Conservation (phyloP, 2,329 filamentous ascomycete genomes). For the Botrytis hyacinthi region DNA sequence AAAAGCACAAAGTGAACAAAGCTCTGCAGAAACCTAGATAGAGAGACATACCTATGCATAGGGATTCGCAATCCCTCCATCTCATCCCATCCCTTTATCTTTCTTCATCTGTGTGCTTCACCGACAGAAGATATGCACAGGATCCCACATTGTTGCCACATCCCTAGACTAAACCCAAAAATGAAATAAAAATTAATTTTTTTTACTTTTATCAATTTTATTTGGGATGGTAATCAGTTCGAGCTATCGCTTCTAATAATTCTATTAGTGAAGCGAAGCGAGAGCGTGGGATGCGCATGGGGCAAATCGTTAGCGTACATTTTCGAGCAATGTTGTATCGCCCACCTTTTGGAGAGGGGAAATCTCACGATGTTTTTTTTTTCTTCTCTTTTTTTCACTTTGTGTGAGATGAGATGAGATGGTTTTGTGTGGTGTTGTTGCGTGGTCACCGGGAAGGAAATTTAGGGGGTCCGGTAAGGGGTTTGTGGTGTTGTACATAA, state of each 20-base stretch:
- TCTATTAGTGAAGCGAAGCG: not conserved
- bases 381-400: not conserved
- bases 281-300: not conserved
- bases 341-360: not conserved
- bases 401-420: not conserved
- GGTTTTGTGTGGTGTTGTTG: not conserved
- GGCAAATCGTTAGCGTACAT: not conserved
- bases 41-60: not conserved
- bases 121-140: not conserved
- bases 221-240: not conserved
- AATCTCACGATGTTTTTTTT: constrained; percentile 2
- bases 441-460: not conserved
- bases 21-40: constrained; percentile 1
- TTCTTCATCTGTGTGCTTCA: not conserved
- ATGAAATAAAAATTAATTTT: not conserved
- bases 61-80: not conserved
- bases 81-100: not conserved
- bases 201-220: not conserved
- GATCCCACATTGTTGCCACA: not conserved
- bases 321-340: not conserved
- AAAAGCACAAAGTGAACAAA: not conserved
- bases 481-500: not conserved
- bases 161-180: not conserved
- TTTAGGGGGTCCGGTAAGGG: not conserved
- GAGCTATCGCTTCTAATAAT: not conserved